These are phyloP conservation scores for Collybiopsis confluens DNA, from an alignment of 768 basidiomycete genomes.

Conservation along the genomic window DNA sequence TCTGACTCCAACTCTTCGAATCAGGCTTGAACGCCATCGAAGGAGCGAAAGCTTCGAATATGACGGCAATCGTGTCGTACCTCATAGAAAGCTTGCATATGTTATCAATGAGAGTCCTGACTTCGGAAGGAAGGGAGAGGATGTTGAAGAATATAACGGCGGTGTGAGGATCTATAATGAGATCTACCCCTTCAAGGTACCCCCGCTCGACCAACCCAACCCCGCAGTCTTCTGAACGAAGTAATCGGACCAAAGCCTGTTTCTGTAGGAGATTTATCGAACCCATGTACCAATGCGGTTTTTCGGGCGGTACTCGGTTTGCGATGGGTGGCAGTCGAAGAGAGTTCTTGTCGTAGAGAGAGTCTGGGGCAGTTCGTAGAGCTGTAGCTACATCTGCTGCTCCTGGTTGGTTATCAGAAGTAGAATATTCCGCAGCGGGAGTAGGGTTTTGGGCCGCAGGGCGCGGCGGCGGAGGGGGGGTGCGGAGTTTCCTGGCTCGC, in stretches of 20 bases:
- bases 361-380: conserved; percentile 29
- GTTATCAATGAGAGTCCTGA: conserved; percentile 36
- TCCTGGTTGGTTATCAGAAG: neutral
- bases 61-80: conserved; percentile 47
- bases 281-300: conserved; percentile 60
- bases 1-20: conserved; percentile 8
- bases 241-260: conserved; percentile 49
- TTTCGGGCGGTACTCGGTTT: conserved; percentile 23
- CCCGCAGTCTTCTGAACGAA: conserved; percentile 39
- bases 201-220: conserved; percentile 66
- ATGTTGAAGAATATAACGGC: conserved; percentile 21
- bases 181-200: conserved; percentile 52
- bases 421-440: neutral
- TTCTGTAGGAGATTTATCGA: conserved; percentile 69
- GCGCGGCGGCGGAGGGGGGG: too few relatives aligned
- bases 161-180: conserved; percentile 62
- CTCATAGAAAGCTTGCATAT: conserved; percentile 61
- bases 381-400: neutral
- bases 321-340: conserved; percentile 31
- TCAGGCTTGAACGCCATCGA: conserved; percentile 29
- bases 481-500: conserved; percentile 31
- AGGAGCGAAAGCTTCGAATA: conserved; percentile 67
- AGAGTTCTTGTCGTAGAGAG: conserved; percentile 41
- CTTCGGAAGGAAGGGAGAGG: conserved; percentile 43
- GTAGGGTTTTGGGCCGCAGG: neutral